phyloP scores from a whole-genome alignment of 2,329 filamentous ascomycete species.

The Aspergillus fijiensis region DNA sequence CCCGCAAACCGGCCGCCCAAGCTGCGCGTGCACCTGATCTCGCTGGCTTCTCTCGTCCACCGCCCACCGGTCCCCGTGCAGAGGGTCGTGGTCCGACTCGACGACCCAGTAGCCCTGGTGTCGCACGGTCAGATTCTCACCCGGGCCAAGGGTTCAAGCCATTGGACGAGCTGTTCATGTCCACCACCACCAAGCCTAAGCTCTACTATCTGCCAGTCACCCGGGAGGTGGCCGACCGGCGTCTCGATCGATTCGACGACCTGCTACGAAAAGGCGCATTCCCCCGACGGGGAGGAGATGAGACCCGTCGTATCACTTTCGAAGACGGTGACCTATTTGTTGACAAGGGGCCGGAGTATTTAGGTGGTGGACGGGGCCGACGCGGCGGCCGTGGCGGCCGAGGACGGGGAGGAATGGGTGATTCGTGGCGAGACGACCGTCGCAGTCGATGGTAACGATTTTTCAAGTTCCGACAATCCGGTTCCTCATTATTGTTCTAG shows the following conservation, averaged over 20 bases:
- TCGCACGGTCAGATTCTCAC: conserved; percentile 19
- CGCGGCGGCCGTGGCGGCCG: conserved; percentile 38
- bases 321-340: conserved; percentile 66
- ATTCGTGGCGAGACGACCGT: conserved; percentile 19
- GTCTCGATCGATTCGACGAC: conserved; percentile 60
- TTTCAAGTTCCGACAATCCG: too few relatives aligned
- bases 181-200: conserved; percentile 61
- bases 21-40: conserved; percentile 12
- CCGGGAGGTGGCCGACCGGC: conserved; percentile 61
- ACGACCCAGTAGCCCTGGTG: conserved; percentile 27
- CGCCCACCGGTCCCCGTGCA: conserved; percentile 28
- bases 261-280: conserved; percentile 41
- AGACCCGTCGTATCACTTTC: conserved; percentile 71
- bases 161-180: conserved; percentile 61
- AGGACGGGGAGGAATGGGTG: conserved; percentile 29
- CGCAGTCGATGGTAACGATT: conserved; percentile 11
- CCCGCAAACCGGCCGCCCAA: conserved; percentile 21
- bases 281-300: conserved; percentile 46
- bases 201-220: conserved; percentile 67
- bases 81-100: conserved; percentile 23
- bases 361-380: conserved; percentile 24
- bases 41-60: conserved; percentile 22
- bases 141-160: conserved; percentile 52
- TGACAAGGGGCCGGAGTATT: conserved; percentile 68
- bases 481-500: too few relatives aligned